Percentiles rank a stretch among this genome's conserved stretches.
Evolutionary conservation across 345 rosid genomes (phyloP).

Genomic region (Camelina neglecta): DNA sequence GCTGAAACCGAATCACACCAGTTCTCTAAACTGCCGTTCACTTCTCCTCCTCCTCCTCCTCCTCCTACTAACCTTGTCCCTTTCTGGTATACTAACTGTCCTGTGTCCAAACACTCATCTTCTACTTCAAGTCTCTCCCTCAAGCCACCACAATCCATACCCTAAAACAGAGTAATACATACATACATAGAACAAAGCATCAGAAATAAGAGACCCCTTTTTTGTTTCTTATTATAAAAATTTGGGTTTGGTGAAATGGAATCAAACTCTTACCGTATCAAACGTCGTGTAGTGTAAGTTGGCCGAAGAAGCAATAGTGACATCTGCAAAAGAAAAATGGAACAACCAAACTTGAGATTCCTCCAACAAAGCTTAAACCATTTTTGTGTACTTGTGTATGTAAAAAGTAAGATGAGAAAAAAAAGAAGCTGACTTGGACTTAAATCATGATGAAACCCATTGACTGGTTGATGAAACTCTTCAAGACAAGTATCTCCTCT

Average conservation of each 20-base stretch:
- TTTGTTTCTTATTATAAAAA: background rate
- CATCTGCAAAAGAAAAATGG: slow-evolving; percentile 61
- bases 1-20: slow-evolving; percentile 82
- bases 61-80: slow-evolving; percentile 53
- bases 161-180: slow-evolving; percentile 31
- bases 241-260: slow-evolving; percentile 35
- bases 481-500: slow-evolving; percentile 65
- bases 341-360: slow-evolving; percentile 54
- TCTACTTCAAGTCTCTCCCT: slow-evolving; percentile 51
- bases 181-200: slow-evolving; percentile 1
- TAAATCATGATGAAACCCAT: slow-evolving; percentile 68
- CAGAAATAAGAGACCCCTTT: background rate
- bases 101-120: slow-evolving; percentile 70
- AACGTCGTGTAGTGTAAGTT: slow-evolving; percentile 64
- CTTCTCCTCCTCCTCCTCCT: slow-evolving; percentile 59
- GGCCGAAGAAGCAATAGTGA: slow-evolving; percentile 52
- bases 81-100: slow-evolving; percentile 59
- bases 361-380: slow-evolving; percentile 24
- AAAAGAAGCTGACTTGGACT: slow-evolving; percentile 65
- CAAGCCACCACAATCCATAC: slow-evolving; percentile 46
- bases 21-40: slow-evolving; percentile 61
- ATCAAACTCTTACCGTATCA: slow-evolving; percentile 62
- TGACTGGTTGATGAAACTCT: slow-evolving; percentile 74
- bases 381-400: background rate
- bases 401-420: background rate